Base-by-base conservation (phyloP, 106 monocot genomes). In the Acorus gramineus region DNA sequence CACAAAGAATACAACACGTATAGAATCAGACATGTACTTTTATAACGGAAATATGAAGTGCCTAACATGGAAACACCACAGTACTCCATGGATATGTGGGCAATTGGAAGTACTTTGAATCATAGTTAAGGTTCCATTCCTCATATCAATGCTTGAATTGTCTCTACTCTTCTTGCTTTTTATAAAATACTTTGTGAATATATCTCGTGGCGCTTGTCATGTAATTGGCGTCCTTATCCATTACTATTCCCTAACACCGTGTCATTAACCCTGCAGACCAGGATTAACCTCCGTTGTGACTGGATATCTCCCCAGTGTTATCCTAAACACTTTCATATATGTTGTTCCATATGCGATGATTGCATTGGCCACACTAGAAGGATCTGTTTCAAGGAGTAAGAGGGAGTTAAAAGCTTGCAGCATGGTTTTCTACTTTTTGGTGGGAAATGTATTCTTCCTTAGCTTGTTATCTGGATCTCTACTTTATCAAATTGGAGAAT, bases 341-440 rank as follows among this genome's bases (percentile, higher is more conserved):
- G 58, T 89, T 11, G 52, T 89, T 75, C 85, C 89, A 11, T 79
- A 81, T 74, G 89, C 74, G 46, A 89, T 89, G 89, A 61, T 89
- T 6, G 61, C 44, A 64, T 73, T 89, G 58, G 78, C 81, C 49
- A 82, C 78, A 44, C 57, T 89, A 14, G 89, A 82, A 77, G 89
- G 89, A 28, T 74, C 49, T 52, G 68, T 77, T n/a, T 81, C 84
- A 14, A 73, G 71, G 60, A 89, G 85, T 71, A 69, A 63, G 49
- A 79, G 69, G 57, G 81, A 89, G 70, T 81, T 89, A 11, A 85
- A 76, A 77, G 70, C 81, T 46, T 89, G 89, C 48, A 82, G 66
- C 79, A 89, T 89, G 89, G 89, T 89, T 28, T 89, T 89, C 67
- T 89, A 89, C 79, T 89, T 89, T 63, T 77, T 89, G 69, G 63